These are phyloP conservation scores for Apodospora peruviana DNA, from an alignment of 495 filamentous ascomycete genomes.

Conservation along the genomic window DNA sequence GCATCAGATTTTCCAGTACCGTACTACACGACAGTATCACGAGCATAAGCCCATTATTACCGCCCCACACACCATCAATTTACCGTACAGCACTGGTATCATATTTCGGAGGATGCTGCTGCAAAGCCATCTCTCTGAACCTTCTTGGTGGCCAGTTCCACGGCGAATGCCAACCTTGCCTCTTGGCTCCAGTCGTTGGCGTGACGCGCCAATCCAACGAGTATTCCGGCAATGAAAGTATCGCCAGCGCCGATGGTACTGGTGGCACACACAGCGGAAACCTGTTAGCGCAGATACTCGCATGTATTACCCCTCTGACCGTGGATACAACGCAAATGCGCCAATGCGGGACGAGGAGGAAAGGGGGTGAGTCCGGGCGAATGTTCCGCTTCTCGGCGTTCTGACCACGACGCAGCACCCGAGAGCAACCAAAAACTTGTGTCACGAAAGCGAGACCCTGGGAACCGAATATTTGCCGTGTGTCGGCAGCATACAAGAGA, in stretches of 20 bases:
- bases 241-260: slow-evolving; percentile 70
- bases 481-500: background rate
- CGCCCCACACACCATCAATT: no score
- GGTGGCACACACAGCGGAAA: background rate
- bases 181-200: slow-evolving; percentile 44
- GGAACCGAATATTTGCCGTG: background rate
- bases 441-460: no score
- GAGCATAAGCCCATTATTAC: no score
- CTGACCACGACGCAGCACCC: no score
- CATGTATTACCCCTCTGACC: background rate
- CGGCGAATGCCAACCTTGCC: slow-evolving; percentile 55
- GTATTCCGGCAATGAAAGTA: slow-evolving; percentile 67
- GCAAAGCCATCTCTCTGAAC: slow-evolving; percentile 61
- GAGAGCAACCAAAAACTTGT: background rate
- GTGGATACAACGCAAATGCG: slow-evolving; percentile 4
- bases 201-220: slow-evolving; percentile 54
- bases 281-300: slow-evolving; percentile 4
- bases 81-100: no score
- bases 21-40: no score
- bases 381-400: no score
- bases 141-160: slow-evolving; percentile 61
- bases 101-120: no score
- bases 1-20: no score
- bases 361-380: background rate
- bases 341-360: background rate